phyloP scores from a whole-genome alignment of 371 early-diverging fungal species.

The Mortierella sp. region DNA sequence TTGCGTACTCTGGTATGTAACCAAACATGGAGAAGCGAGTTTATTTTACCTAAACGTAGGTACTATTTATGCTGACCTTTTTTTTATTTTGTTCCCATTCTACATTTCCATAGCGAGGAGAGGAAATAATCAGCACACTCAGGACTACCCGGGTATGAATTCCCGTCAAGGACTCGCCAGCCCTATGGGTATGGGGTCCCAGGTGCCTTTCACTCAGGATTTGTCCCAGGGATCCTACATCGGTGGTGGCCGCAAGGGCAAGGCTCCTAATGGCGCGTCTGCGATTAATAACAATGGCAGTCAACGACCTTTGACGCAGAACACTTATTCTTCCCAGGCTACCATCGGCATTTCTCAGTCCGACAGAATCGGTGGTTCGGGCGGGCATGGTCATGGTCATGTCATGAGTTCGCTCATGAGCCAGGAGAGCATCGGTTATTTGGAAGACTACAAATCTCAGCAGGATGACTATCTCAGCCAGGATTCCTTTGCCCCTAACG shows the following conservation, averaged over 20 bases:
- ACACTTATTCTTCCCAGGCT: slow-evolving; percentile 48
- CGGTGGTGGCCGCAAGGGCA: slow-evolving; percentile 54
- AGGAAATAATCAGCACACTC: slow-evolving; percentile 59
- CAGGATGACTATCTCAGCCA: slow-evolving; percentile 63
- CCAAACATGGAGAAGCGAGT: no score
- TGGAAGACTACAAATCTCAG: slow-evolving; percentile 72
- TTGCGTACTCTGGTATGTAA: slow-evolving; percentile 59
- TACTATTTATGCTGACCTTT: no score
- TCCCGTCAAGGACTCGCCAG: slow-evolving; percentile 60
- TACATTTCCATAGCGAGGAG: slow-evolving; percentile 55
- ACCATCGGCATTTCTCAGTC: slow-evolving; percentile 67
- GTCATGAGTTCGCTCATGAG: slow-evolving; percentile 56
- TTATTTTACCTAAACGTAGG: background rate
- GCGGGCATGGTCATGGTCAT: slow-evolving; percentile 13
- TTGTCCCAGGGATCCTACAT: slow-evolving; percentile 65
- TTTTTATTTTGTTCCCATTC: no score
- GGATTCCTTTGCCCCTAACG: slow-evolving; percentile 55
- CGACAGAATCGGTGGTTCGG: slow-evolving; percentile 61
- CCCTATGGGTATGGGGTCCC: slow-evolving; percentile 72
- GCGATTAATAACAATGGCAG: slow-evolving; percentile 10
- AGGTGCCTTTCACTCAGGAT: slow-evolving; percentile 79
- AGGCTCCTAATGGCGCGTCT: slow-evolving; percentile 32
- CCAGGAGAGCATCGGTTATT: slow-evolving; percentile 62
- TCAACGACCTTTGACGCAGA: slow-evolving; percentile 48
- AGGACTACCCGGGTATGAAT: slow-evolving; percentile 69